Base-by-base conservation (phyloP, 2,329 filamentous ascomycete species). In the Paraphoma sp. region DNA sequence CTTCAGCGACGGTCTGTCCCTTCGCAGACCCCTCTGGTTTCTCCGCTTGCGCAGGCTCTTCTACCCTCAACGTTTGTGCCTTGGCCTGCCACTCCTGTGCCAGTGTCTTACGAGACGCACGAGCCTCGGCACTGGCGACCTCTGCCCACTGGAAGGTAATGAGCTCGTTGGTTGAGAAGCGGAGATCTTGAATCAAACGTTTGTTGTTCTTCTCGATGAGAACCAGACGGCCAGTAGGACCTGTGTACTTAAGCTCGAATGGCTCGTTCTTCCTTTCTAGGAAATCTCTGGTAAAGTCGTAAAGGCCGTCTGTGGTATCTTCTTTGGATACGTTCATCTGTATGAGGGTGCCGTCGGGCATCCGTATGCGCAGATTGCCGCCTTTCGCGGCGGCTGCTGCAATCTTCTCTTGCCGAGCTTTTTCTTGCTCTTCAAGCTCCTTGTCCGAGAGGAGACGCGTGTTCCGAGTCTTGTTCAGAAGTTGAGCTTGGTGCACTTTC, bases 371-470 rank as follows among this genome's bases (percentile, higher is more conserved):
- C 10, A 53, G 38, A 7, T 44, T 36, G 30, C 51, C 51, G 3
- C 51, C 51, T 36, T 48, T 48, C 53, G 51, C 65, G 17, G 65
- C 64, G 45, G 91, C 89, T 67, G 96, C 90, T 11, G 89, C 92
- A 72, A 97, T 86, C 87, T 98, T 98, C 84, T 98, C 92, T 64
- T 99, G 81, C 82, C 96, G 96, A 64, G 93, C 93, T 86, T 93
- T 92, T 54, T 96, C 90, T 59, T 93, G 86, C 85, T 96, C 97
- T 82, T 96, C 89, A 11, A 95, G 94, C n/a, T 88, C 86, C 78
- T 98, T 94, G 30, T 95, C 95, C 71, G 98, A 82, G 65, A 87
- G 84, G 64, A 95, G 78, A 48, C 91, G 84, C 77, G 94, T 91
- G 48, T 99, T 78, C 53, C 95, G 87, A 56, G 95, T 89, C 82